These are phyloP conservation scores for Phytophthora pinifolia DNA, from an alignment of 352 stramenopile species.

Conservation along the genomic window DNA sequence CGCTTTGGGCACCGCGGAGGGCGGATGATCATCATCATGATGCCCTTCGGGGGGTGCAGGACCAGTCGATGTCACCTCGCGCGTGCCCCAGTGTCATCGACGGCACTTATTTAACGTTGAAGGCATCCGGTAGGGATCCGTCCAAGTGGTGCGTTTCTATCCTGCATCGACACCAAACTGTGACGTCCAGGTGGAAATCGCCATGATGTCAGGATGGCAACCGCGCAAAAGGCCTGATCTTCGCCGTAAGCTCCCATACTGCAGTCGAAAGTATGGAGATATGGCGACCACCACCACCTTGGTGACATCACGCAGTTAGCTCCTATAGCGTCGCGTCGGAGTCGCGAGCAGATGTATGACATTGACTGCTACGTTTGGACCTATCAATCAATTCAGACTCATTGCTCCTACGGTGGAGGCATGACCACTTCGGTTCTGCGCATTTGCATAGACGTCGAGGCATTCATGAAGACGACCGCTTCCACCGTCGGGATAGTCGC, in stretches of 20 bases:
- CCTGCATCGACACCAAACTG: slow-evolving; percentile 25
- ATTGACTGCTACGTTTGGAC: no score
- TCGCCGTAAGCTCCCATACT: no score
- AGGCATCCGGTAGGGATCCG: slow-evolving; percentile 13
- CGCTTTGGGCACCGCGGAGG: no score
- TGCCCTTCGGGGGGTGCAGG: slow-evolving; percentile 13
- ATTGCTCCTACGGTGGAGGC: slow-evolving; percentile 3
- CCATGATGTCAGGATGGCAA: slow-evolving; percentile 31
- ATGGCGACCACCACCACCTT: no score
- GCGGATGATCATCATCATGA: no score
- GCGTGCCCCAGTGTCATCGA: slow-evolving; percentile 21
- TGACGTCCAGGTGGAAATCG: slow-evolving; percentile 22
- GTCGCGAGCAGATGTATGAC: no score
- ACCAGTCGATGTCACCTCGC: slow-evolving; percentile 29
- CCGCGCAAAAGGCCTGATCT: no score
- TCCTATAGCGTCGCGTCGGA: background rate
- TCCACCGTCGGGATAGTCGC: background rate
- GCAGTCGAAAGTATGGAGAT: no score
- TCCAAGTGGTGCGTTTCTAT: slow-evolving; percentile 29
- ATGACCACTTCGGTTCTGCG: slow-evolving; percentile 17
- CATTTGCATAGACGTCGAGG: slow-evolving; percentile 11
- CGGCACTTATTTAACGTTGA: slow-evolving; percentile 28
- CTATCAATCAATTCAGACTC: no score
- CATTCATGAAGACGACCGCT: no score
- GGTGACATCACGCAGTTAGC: slow-evolving; percentile 9